A percentile compares a stretch with the other conserved stretches of the same genome.
phyloP scores from a whole-genome alignment of 768 basidiomycete genomes.

The Calocybe gangraenosa region DNA sequence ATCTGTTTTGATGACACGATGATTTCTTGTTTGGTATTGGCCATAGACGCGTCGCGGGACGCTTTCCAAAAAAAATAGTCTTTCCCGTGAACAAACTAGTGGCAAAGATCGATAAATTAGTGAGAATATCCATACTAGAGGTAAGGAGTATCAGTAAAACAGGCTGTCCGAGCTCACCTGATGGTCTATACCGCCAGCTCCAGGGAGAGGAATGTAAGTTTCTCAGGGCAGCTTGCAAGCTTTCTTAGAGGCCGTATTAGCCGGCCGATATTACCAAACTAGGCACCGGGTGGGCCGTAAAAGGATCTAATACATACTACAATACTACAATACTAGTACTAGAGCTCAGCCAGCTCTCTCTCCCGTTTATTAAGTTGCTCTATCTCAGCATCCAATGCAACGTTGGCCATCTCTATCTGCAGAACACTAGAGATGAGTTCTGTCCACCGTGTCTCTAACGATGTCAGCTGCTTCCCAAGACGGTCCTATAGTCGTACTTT shows the following conservation, averaged over 20 bases:
- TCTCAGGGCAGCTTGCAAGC: slow-evolving; percentile 14
- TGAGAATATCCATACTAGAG: background rate
- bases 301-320: background rate
- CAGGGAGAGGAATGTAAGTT: slow-evolving; percentile 18
- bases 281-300: slow-evolving; percentile 14
- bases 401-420: slow-evolving; percentile 94
- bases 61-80: slow-evolving; percentile 37
- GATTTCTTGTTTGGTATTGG: slow-evolving; percentile 51
- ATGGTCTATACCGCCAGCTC: slow-evolving; percentile 33
- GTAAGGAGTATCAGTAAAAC: background rate
- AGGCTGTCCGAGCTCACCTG: slow-evolving; percentile 25
- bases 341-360: slow-evolving; percentile 52
- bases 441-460: slow-evolving; percentile 87
- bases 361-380: slow-evolving; percentile 54
- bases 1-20: slow-evolving; percentile 40
- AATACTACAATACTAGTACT: slow-evolving; percentile 8
- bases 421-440: slow-evolving; percentile 86
- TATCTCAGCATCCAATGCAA: slow-evolving; percentile 81
- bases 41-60: slow-evolving; percentile 82
- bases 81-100: slow-evolving; percentile 25
- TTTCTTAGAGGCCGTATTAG: slow-evolving; percentile 11
- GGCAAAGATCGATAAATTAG: slow-evolving; percentile 8
- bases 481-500: slow-evolving; percentile 51
- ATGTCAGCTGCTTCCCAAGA: slow-evolving; percentile 73
- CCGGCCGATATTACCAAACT: slow-evolving; percentile 12